Evolutionary conservation across 2,329 filamentous ascomycete species (phyloP).

Genomic region (Dendryphion nanum): DNA sequence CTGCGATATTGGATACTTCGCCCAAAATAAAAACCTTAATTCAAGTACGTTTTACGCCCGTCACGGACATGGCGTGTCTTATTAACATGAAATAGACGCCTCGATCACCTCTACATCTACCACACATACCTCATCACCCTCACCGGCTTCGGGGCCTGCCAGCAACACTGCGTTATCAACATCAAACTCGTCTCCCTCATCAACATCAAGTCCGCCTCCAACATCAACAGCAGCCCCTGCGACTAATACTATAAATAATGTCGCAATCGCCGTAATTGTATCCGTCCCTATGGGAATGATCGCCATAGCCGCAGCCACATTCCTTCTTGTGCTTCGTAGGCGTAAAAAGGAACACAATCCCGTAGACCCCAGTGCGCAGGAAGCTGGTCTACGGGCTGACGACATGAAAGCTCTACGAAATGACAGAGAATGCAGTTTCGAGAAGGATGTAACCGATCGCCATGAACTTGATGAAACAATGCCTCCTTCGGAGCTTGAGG

Average conservation of each 20-base stretch:
- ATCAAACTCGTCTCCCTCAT: background rate
- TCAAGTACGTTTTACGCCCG: background rate
- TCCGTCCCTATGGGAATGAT: conserved; percentile 9
- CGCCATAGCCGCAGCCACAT: conserved; percentile 3
- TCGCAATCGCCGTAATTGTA: conserved; percentile 8
- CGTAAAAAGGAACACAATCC: no score
- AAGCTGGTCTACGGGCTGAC: no score
- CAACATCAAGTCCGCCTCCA: background rate
- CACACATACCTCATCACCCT: conserved; percentile 1
- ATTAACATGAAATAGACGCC: background rate
- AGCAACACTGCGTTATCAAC: conserved; percentile 1
- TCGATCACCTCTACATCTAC: background rate
- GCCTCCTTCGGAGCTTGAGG: no score
- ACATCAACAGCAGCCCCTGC: background rate
- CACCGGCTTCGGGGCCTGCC: background rate
- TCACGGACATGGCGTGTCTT: background rate
- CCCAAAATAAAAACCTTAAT: background rate
- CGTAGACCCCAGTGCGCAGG: no score
- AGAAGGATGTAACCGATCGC: no score
- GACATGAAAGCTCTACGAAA: no score
- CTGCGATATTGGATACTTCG: conserved; percentile 7
- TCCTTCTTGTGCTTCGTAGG: conserved; percentile 6
- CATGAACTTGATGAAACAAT: no score
- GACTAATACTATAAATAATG: background rate
- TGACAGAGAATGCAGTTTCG: no score